Percentiles rank a stretch among this genome's conserved stretches.
Conservation (phyloP, 2,329 filamentous ascomycete species). For the Xylaria sp. region DNA sequence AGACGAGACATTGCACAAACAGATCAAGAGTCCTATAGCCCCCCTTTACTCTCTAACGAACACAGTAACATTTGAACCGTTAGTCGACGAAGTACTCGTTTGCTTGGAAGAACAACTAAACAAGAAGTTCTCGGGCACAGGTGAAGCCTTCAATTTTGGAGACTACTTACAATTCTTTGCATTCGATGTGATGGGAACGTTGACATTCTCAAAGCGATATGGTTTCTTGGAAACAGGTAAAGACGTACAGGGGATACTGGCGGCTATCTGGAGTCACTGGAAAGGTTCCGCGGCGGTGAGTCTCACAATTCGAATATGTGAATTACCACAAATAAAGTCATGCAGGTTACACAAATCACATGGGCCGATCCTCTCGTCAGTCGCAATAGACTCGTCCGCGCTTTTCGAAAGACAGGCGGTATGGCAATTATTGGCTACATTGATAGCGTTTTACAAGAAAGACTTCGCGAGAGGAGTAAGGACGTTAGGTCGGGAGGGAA, state of each 20-base stretch:
- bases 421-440: constrained; percentile 23
- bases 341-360: constrained; percentile 46
- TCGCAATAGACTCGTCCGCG: constrained; percentile 38
- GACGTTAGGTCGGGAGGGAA: neutral
- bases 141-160: constrained; percentile 38
- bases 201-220: constrained; percentile 48
- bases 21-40: constrained; percentile 45
- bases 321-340: neutral
- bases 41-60: constrained; percentile 42
- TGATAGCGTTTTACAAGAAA: constrained; percentile 18
- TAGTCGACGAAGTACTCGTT: constrained; percentile 41
- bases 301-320: neutral
- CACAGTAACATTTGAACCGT: constrained; percentile 38
- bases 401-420: constrained; percentile 23
- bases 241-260: constrained; percentile 46
- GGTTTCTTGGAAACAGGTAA: constrained; percentile 46
- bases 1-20: constrained; percentile 48
- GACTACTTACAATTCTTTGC: constrained; percentile 50
- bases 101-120: constrained; percentile 40
- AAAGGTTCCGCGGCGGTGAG: constrained; percentile 41
- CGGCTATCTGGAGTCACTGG: constrained; percentile 41
- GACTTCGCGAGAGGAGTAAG: constrained; percentile 19
- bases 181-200: constrained; percentile 49
- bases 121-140: neutral
- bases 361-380: constrained; percentile 43